Evolutionary conservation across 352 stramenopile species (phyloP).

Genomic region (Pythium scleroteichum): DNA sequence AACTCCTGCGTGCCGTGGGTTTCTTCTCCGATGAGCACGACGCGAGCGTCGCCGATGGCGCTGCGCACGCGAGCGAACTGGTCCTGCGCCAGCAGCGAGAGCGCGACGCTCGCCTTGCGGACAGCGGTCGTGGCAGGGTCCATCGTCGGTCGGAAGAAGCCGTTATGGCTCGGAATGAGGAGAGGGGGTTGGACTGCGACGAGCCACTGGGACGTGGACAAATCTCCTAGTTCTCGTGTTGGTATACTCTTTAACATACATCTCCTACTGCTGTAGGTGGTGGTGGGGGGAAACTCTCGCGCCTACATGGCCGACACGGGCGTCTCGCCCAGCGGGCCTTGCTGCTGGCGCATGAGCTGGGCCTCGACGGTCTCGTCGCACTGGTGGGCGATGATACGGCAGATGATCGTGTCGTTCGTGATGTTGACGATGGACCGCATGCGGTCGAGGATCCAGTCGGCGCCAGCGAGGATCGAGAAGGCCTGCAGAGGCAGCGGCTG

Average conservation of each 20-base stretch:
- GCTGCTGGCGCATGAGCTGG: slow-evolving; percentile 11
- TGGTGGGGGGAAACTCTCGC: background rate
- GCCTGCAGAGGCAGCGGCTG: slow-evolving; percentile 44
- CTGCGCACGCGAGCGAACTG: slow-evolving; percentile 30
- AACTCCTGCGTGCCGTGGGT: slow-evolving; percentile 42
- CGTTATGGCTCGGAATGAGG: too few species aligned
- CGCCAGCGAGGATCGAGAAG: slow-evolving; percentile 68
- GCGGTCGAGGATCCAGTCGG: slow-evolving; percentile 73
- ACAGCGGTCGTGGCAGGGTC: background rate
- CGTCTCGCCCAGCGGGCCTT: background rate
- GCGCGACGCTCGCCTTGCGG: slow-evolving; percentile 22
- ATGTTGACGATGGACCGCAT: slow-evolving; percentile 77
- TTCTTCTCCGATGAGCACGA: slow-evolving; percentile 41
- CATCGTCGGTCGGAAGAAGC: too few species aligned
- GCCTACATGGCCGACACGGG: background rate
- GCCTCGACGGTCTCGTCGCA: slow-evolving; percentile 51
- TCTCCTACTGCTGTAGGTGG: too few species aligned
- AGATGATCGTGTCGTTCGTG: slow-evolving; percentile 82
- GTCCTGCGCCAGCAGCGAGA: slow-evolving; percentile 22
- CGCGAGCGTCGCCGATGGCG: slow-evolving; percentile 32
- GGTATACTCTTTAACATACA: background rate
- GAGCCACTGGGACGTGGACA: too few species aligned
- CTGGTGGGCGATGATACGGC: slow-evolving; percentile 75
- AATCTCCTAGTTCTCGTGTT: background rate
- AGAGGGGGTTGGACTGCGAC: too few species aligned